Percentiles rank a stretch among this genome's conserved stretches.
Conservation (phyloP, 2,329 filamentous ascomycete genomes). For the Ophiostoma sp. region DNA sequence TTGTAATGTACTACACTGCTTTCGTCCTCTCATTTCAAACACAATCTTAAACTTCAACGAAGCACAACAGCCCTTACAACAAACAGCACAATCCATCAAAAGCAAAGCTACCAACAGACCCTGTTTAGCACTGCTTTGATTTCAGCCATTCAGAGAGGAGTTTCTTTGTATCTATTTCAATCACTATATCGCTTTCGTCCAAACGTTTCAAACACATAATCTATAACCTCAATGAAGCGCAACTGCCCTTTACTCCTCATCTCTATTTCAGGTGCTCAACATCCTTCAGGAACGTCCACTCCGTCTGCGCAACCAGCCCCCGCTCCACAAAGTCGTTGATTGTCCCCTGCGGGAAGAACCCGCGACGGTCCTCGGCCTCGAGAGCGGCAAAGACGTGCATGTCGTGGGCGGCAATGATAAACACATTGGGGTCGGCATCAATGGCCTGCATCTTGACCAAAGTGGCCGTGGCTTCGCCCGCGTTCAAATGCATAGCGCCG, state of each 20-base stretch:
- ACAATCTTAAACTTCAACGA: neutral
- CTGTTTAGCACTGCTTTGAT: too few species aligned
- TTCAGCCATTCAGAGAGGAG: too few species aligned
- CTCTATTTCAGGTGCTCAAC: slow-evolving; percentile 35
- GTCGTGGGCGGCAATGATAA: slow-evolving; percentile 52
- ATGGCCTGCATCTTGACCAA: slow-evolving; percentile 48
- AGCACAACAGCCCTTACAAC: too few species aligned
- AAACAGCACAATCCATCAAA: neutral
- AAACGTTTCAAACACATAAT: neutral
- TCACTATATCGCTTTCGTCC: too few species aligned
- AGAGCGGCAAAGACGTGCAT: slow-evolving; percentile 43
- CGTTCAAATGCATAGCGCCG: slow-evolving; percentile 32
- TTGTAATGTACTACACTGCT: neutral
- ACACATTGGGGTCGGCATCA: slow-evolving; percentile 46
- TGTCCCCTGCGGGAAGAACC: slow-evolving; percentile 48
- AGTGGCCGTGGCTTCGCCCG: slow-evolving; percentile 40
- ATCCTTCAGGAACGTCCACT: slow-evolving; percentile 54
- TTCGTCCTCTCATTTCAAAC: neutral
- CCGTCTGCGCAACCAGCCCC: slow-evolving; percentile 46
- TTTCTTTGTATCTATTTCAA: too few species aligned
- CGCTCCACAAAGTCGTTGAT: slow-evolving; percentile 49
- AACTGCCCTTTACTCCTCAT: neutral
- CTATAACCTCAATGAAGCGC: neutral
- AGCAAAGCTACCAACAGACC: neutral
- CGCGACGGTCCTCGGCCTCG: slow-evolving; percentile 32